These are phyloP conservation scores for Blastocystis sp. DNA, from an alignment of 352 stramenopile genomes.

Conservation along the genomic window DNA sequence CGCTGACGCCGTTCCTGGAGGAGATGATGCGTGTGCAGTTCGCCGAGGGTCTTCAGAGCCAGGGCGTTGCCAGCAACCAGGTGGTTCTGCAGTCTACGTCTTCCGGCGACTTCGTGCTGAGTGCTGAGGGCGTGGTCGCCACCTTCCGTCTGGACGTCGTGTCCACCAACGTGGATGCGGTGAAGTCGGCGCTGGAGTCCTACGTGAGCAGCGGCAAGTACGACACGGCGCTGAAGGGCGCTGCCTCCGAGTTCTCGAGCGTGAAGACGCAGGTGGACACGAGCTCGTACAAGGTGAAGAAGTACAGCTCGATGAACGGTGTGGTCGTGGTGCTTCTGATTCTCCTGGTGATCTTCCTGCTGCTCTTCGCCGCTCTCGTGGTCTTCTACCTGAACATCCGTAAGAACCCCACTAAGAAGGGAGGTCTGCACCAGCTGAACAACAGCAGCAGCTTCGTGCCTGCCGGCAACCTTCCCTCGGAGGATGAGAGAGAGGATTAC, in stretches of 20 bases:
- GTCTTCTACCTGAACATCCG: slow-evolving; percentile 53
- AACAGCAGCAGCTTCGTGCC: background rate
- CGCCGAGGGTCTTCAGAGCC: slow-evolving; percentile 30
- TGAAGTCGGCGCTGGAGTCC: slow-evolving; percentile 15
- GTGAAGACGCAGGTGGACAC: slow-evolving; percentile 13
- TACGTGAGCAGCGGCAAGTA: slow-evolving; percentile 53
- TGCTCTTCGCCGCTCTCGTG: slow-evolving; percentile 12
- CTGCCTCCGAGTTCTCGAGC: background rate
- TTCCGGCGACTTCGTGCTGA: slow-evolving; percentile 4
- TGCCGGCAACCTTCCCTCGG: background rate
- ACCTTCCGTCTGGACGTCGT: slow-evolving; percentile 25
- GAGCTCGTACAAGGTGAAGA: slow-evolving; percentile 32
- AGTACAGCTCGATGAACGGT: slow-evolving; percentile 58
- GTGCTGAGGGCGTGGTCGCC: background rate
- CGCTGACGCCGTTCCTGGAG: slow-evolving; percentile 24
- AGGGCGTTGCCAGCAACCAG: slow-evolving; percentile 14
- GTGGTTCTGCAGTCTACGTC: slow-evolving; percentile 44
- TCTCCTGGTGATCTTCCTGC: slow-evolving; percentile 51
- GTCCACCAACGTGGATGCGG: slow-evolving; percentile 10
- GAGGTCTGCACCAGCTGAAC: slow-evolving; percentile 15
- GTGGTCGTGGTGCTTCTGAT: slow-evolving; percentile 49
- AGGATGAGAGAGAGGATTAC: slow-evolving; percentile 13
- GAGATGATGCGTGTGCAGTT: slow-evolving; percentile 39
- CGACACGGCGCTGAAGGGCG: background rate
- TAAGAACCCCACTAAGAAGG: background rate